These are phyloP conservation scores for Coemansia sp. DNA, from an alignment of 192 early-diverging fungal species.

Conservation along the genomic window DNA sequence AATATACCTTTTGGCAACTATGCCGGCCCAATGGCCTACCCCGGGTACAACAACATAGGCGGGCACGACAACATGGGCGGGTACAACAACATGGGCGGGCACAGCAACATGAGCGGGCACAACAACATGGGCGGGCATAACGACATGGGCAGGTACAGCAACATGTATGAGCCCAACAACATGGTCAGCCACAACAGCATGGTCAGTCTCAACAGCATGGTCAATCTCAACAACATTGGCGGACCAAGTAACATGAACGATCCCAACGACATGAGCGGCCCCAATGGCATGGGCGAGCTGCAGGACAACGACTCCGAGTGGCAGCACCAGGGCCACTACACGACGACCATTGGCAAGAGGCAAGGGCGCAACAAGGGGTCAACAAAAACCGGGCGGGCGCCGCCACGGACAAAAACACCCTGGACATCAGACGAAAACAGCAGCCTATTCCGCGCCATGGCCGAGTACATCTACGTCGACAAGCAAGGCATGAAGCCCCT, in stretches of 20 bases:
- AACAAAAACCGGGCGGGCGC: not conserved
- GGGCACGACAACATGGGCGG: constrained; percentile 3
- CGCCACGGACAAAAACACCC: constrained; percentile 32
- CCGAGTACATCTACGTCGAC: constrained; percentile 51
- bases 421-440: constrained; percentile 38
- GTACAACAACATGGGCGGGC: not conserved
- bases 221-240: too few relatives aligned
- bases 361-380: not conserved
- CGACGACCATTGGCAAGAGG: not conserved
- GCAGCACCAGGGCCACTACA: not conserved
- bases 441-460: constrained; percentile 37
- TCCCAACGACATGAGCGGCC: not conserved
- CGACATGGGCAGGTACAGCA: too few relatives aligned
- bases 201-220: too few relatives aligned
- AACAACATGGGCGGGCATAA: too few relatives aligned
- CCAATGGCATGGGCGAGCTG: too few relatives aligned
- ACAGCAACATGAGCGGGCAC: too few relatives aligned
- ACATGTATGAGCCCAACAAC: too few relatives aligned
- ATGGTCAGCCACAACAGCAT: too few relatives aligned
- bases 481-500: constrained; percentile 38
- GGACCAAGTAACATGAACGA: too few relatives aligned
- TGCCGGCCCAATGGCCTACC: not conserved
- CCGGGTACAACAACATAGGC: too few relatives aligned
- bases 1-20: not conserved
- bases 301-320: not conserved